Conservation (phyloP, 805 yeast genomes). For the Tetrapisispora arboricola region DNA sequence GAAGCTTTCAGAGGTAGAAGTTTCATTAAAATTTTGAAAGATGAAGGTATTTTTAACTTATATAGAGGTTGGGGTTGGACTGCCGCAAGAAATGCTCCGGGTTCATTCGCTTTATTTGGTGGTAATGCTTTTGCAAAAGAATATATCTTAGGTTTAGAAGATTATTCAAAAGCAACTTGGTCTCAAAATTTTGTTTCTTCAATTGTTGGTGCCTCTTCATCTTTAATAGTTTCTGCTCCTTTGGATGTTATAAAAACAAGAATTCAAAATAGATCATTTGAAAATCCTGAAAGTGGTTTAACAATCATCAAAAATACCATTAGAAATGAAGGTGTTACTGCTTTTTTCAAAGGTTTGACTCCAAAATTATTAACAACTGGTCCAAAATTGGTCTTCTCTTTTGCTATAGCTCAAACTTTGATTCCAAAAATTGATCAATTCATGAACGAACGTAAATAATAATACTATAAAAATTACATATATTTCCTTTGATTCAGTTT, state of each 20-base stretch:
- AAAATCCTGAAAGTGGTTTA: constrained; percentile 89
- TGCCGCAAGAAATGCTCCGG: constrained; percentile 98
- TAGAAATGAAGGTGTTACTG: constrained; percentile 76
- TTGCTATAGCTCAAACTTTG: constrained; percentile 92
- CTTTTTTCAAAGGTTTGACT: constrained; percentile 93
- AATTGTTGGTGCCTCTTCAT: constrained; percentile 92
- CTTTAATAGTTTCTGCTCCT: constrained; percentile 94
- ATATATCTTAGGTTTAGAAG: constrained; percentile 75
- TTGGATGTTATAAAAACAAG: constrained; percentile 97
- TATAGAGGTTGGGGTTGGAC: constrained; percentile 99
- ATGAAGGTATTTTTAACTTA: constrained; percentile 78
- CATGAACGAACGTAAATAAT: constrained; percentile 2
- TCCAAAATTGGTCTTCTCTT: constrained; percentile 95
- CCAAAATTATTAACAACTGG: constrained; percentile 97
- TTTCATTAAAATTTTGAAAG: constrained; percentile 69
- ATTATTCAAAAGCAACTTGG: constrained; percentile 91
- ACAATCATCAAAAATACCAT: constrained; percentile 88
- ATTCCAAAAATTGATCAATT: constrained; percentile 89
- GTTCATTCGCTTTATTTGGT: constrained; percentile 94
- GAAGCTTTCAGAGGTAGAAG: constrained; percentile 99
- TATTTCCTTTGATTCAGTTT: too few species aligned
- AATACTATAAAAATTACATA: constrained; percentile 23
- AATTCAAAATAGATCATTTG: constrained; percentile 93
- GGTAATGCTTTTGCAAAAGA: constrained; percentile 99
- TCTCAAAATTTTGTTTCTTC: constrained; percentile 89